Percentiles rank a stretch among this genome's conserved stretches.
Evolutionary conservation across 2,329 filamentous ascomycete species (phyloP).

Genomic region (Colletotrichum gloeosporioides): DNA sequence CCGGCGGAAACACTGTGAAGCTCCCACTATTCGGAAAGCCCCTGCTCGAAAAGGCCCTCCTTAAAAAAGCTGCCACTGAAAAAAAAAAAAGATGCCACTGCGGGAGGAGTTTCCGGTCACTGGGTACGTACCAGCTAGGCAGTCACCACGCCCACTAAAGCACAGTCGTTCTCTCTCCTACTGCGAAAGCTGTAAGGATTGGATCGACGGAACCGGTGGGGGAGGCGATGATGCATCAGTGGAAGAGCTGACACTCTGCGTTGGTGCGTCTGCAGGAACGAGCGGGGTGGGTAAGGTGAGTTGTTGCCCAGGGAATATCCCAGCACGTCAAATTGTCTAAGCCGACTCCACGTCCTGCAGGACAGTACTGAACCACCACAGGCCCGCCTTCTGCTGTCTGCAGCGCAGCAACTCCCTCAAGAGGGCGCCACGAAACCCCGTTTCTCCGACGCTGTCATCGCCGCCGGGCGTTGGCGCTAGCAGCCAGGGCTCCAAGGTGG

Average conservation of each 20-base stretch:
- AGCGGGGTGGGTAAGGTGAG: neutral
- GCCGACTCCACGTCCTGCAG: neutral
- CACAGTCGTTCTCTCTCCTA: neutral
- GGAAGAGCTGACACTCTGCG: no score
- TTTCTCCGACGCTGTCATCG: no score
- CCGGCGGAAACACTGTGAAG: no score
- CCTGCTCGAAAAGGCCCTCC: no score
- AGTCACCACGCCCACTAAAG: neutral
- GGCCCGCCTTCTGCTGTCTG: neutral
- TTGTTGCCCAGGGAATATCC: neutral
- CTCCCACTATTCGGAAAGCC: no score
- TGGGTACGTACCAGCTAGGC: neutral
- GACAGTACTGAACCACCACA: neutral
- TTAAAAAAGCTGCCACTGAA: no score
- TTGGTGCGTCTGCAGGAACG: neutral
- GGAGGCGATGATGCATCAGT: no score
- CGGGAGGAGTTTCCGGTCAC: neutral
- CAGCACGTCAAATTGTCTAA: neutral
- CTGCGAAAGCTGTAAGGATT: neutral
- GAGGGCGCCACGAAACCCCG: no score
- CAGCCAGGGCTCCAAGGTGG: no score
- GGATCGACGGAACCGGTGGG: neutral
- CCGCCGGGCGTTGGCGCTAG: no score
- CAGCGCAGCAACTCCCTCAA: neutral
- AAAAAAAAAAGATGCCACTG: no score